Conservation (phyloP, 2,329 filamentous ascomycete species). For the Botrytis squamosa region DNA sequence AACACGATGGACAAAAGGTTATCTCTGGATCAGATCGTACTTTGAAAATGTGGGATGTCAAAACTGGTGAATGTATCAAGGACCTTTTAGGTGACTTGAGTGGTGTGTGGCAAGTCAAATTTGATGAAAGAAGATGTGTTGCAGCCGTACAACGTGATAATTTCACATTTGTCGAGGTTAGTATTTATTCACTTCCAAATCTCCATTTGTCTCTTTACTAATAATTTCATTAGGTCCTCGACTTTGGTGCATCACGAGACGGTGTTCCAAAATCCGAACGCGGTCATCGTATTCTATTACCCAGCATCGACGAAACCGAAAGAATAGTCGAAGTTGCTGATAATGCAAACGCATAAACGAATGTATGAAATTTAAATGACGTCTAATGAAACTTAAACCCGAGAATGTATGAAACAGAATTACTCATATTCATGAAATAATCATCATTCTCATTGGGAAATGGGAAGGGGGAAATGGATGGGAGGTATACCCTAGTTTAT, state of each 20-base stretch:
- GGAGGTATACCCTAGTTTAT: constrained; percentile 15
- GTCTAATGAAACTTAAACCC: constrained; percentile 17
- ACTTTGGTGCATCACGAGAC: constrained; percentile 92
- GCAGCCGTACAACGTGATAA: constrained; percentile 92
- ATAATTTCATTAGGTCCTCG: constrained; percentile 71
- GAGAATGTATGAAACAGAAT: constrained; percentile 4
- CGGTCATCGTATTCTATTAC: constrained; percentile 68
- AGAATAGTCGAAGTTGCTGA: constrained; percentile 14
- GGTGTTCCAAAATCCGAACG: constrained; percentile 75
- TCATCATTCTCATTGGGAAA: background rate
- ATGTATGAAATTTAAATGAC: constrained; percentile 12
- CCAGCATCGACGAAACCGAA: constrained; percentile 26
- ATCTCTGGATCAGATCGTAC: constrained; percentile 95
- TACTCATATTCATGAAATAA: background rate
- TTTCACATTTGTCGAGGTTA: constrained; percentile 93
- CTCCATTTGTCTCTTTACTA: constrained; percentile 12
- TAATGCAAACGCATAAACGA: constrained; percentile 15
- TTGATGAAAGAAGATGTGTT: constrained; percentile 91
- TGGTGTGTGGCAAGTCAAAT: constrained; percentile 99
- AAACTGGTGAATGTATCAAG: constrained; percentile 85
- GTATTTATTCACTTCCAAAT: constrained; percentile 37
- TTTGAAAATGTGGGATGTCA: constrained; percentile 97
- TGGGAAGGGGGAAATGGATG: constrained; percentile 22
- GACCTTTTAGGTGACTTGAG: constrained; percentile 90
- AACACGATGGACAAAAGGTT: constrained; percentile 94